Evolutionary conservation across 78 protist species (phyloP), one percentile per base, ranked within the genome.

Genomic region (Pigoraptor vietnamica): DNA sequence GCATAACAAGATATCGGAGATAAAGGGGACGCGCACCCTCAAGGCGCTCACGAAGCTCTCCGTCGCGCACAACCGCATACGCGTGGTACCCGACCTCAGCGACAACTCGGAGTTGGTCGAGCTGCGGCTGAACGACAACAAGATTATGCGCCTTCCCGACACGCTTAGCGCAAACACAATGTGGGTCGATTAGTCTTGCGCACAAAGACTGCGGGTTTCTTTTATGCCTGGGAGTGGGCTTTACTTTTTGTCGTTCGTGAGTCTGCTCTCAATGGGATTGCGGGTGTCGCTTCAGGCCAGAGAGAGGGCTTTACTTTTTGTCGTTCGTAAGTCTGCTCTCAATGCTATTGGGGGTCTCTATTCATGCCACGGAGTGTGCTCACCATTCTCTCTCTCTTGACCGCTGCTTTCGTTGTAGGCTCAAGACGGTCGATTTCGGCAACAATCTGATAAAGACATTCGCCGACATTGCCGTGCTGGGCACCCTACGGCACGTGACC

Each of bases 61-160:
- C 35, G 39, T 89, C 35, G 91, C 91, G 9, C 91, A 89, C 91
- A 89, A 89, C 91, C 29, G 34, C 0, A 89, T 89, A 24, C 82
- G 91, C 10, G 86, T 67, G 35, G 14, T 89, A 0, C 91, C 91
- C 1, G 91, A 89, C 40, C 82, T 89, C 67, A 9, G 82, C 25
- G 87, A 48, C 40, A 67, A 89, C 86, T 40, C 1, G 32, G 84
- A 79, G 84, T 25, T 79, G 84, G 84, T 25, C n/a, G 84, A 79
- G 84, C 32, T 79, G 86, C 82, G 91, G 9, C 86, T 89, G 48
- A 89, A 89, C 86, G 91, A 89, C 86, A 89, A 89, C 91, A 89
- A 89, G 23, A 89, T 89, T 86, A 9, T 25, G 40, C 86, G 86
- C 82, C 39, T 89, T 24, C 91, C 91, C 0, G 91, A 89, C 10